Evolutionary conservation across 306 rosid species (phyloP), one percentile per base, ranked within the genome.

Genomic region (Cercis canadensis): DNA sequence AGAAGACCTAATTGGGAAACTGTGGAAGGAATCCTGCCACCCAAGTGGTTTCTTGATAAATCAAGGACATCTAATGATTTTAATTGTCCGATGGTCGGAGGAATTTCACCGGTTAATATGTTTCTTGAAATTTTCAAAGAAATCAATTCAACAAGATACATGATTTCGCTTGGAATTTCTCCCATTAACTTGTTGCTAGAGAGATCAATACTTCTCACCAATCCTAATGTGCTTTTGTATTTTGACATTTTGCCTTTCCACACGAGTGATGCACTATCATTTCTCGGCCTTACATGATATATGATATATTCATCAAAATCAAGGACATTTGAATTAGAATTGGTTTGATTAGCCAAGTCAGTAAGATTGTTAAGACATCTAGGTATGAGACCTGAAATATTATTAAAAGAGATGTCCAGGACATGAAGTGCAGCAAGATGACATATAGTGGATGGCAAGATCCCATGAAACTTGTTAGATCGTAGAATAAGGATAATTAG

Each of bases 71-170:
- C 70, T 6, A 64, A 3, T 32, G 31, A 44, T 0, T 29, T 53
- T 32, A 62, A 43, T 3, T 29, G 37, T 3, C 77, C 65, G 41
- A 64, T 64, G 2, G 54, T 7, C 4, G 19, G 6, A 36, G 32
- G 1, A 1, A 75, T 67, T 15, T 14, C 34, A 9, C 71, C 49
- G 0, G 47, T 31, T 0, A 73, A 0, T 1, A 11, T 5, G 52
- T 65, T 65, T 6, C 64, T 31, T 0, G 62, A 67, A 0, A 75
- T 41, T 17, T 75, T 75, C 7, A 75, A 46, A 18, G 60, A 33
- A 46, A 66, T 60, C 32, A 65, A 32, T 1, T 45, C 72, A 2
- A 17, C 5, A 13, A 74, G 72, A 10, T 2, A 8, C 11, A n/a
- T 37, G 15, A 75, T 47, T 49, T 50, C 67, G 2, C 8, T 0